Evolutionary conservation across 2,329 filamentous ascomycete genomes (phyloP).

Genomic region (Fusarium nisikadoi): DNA sequence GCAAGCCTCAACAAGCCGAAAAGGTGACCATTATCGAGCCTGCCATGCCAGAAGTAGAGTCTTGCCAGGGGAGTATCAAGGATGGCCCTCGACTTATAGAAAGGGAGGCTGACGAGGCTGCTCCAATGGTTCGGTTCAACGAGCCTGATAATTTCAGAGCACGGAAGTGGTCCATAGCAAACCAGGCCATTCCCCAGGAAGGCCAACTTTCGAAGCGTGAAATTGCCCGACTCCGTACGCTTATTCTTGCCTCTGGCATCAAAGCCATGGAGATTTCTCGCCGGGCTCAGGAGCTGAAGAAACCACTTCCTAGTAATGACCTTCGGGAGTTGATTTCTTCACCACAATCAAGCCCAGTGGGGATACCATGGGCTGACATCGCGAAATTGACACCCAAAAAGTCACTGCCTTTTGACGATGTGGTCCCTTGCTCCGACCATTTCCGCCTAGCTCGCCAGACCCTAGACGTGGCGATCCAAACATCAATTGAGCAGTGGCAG

Average conservation of each 20-base stretch:
- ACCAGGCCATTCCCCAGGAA: slow-evolving; percentile 53
- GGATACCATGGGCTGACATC: slow-evolving; percentile 56
- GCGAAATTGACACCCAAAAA: slow-evolving; percentile 53
- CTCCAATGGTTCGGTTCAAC: slow-evolving; percentile 43
- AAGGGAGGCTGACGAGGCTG: slow-evolving; percentile 50
- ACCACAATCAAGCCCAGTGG: slow-evolving; percentile 33
- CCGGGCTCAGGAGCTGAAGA: slow-evolving; percentile 64
- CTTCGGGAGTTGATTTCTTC: slow-evolving; percentile 37
- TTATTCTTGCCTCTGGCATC: slow-evolving; percentile 86
- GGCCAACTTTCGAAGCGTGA: slow-evolving; percentile 71
- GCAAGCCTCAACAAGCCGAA: slow-evolving; percentile 46
- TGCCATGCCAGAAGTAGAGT: slow-evolving; percentile 55
- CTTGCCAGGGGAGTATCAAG: slow-evolving; percentile 43
- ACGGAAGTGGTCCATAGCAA: slow-evolving; percentile 64
- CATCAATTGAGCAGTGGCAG: slow-evolving; percentile 66
- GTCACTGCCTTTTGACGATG: slow-evolving; percentile 46
- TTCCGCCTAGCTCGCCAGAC: slow-evolving; percentile 65
- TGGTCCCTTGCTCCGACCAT: slow-evolving; percentile 55
- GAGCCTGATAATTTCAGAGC: slow-evolving; percentile 42
- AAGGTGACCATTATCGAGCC: slow-evolving; percentile 41
- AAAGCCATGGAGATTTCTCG: slow-evolving; percentile 85
- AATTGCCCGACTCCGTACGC: slow-evolving; percentile 78
- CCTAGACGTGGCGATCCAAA: slow-evolving; percentile 59
- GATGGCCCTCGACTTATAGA: slow-evolving; percentile 49
- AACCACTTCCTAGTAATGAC: slow-evolving; percentile 46